Evolutionary conservation across 257 asterid genomes (phyloP), one percentile per base, ranked within the genome.

Genomic region (Ocimum tenuiflorum): DNA sequence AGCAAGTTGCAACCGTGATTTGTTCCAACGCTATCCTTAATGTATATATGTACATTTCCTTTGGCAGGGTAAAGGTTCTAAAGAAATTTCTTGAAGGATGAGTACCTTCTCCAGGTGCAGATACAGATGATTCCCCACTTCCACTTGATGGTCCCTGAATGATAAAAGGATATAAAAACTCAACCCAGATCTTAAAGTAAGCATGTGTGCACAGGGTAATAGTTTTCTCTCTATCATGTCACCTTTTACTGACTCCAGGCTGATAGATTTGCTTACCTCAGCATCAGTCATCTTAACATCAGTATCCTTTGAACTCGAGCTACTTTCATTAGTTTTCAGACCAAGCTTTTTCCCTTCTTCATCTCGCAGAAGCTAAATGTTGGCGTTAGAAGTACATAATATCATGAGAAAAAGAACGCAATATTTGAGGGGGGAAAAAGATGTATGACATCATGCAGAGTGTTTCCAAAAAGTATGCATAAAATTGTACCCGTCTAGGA

Each of bases 331-430:
- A 52, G 88, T 36, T 82, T 94, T 86, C 67, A 94, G 67, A 57
- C 99, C 99, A 66, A 74, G 54, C 75, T 90, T 94, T 81, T 78
- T 94, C 74, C 95, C 95, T 77, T 94, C 99, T 71, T 84, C 99
- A 6, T 94, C 97, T 77, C 97, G 82, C 58, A 90, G 79, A 80
- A 83, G 74, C 99, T 94, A 72, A 47, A 62, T 11, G 50, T 75
- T 43, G 54, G 62, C 31, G 58, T 48, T 51, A 13, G 8, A 23
- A 67, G 53, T 66, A 36, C 74, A 62, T 13, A 54, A 69, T 11
- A 58, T 46, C 63, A 49, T 43, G 12, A 52, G 46, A 63, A 36
- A 45, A 68, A 13, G 12, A 51, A 48, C 8, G 27, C 29, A 27
- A 41, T 59, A 23, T 50, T 42, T 38, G 57, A 63, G 38, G 46